Conservation (phyloP, 306 rosid genomes). For the Senna siamea region DNA sequence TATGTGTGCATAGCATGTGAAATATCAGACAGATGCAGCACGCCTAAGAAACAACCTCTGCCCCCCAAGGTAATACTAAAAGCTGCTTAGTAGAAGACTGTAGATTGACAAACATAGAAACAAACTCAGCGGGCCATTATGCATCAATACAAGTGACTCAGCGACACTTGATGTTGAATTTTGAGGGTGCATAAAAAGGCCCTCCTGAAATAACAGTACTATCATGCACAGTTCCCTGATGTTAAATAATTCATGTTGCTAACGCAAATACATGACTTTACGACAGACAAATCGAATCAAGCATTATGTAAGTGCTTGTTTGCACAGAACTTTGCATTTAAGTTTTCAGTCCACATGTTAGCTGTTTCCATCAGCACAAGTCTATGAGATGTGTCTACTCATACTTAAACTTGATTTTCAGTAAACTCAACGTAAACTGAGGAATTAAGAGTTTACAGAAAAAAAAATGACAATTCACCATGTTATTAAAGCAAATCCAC, state of each 20-base stretch:
- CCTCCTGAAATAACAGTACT: background rate
- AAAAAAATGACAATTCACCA: background rate
- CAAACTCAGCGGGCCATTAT: background rate
- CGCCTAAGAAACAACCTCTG: background rate
- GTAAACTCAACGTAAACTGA: background rate
- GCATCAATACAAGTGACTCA: background rate
- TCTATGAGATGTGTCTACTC: background rate
- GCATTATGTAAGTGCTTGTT: background rate
- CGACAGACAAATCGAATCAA: background rate
- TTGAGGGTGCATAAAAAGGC: background rate
- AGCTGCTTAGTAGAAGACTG: background rate
- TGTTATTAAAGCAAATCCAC: background rate
- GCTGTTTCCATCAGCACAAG: background rate
- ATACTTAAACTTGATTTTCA: background rate
- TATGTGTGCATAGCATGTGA: background rate
- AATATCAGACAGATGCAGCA: background rate
- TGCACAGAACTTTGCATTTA: background rate
- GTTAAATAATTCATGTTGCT: slow-evolving; percentile 1
- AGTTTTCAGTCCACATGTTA: background rate
- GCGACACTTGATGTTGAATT: background rate
- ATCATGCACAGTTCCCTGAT: background rate
- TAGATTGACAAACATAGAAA: background rate
- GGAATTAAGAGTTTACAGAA: too few species aligned
- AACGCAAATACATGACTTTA: background rate
- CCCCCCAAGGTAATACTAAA: background rate